Evolutionary conservation across 495 filamentous ascomycete genomes (phyloP).

Genomic region (Lepidopterella palustris): DNA sequence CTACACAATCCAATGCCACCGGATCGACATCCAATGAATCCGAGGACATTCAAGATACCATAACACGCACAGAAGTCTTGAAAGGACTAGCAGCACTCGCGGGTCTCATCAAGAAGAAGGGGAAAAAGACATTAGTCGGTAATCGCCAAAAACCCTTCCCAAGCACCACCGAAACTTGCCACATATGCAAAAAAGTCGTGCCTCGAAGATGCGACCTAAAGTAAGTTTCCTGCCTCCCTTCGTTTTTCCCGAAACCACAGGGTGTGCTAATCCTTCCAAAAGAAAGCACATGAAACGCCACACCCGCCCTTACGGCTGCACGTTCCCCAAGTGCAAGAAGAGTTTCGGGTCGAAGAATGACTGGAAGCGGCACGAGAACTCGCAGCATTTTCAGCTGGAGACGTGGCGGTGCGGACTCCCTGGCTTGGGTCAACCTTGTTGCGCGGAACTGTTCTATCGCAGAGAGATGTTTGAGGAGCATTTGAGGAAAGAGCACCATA

Average conservation of each 20-base stretch:
- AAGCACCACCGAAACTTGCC: slow-evolving; percentile 44
- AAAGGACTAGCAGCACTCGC: slow-evolving; percentile 17
- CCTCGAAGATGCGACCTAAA: slow-evolving; percentile 48
- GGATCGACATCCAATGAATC: not conserved
- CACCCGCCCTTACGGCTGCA: slow-evolving; percentile 81
- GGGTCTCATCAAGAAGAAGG: slow-evolving; percentile 15
- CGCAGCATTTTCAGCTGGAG: slow-evolving; percentile 71
- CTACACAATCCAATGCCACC: not conserved
- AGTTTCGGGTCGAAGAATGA: slow-evolving; percentile 89
- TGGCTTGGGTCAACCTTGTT: not conserved
- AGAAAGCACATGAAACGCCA: slow-evolving; percentile 86
- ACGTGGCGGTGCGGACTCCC: slow-evolving; percentile 62
- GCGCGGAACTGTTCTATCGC: slow-evolving; percentile 51
- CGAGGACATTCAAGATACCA: not conserved
- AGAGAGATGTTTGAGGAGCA: slow-evolving; percentile 50
- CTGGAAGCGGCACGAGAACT: slow-evolving; percentile 94
- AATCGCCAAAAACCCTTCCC: not conserved
- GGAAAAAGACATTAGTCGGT: not conserved
- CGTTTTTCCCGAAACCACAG: not conserved
- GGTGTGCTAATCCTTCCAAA: not conserved
- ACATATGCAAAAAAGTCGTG: slow-evolving; percentile 50
- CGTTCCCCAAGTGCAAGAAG: slow-evolving; percentile 64
- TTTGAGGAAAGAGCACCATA: slow-evolving; percentile 47
- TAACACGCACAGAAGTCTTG: slow-evolving; percentile 17
- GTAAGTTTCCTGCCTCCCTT: not conserved